Conservation (phyloP, 2,329 filamentous ascomycete genomes). For the Chaetomiaceae sp. region DNA sequence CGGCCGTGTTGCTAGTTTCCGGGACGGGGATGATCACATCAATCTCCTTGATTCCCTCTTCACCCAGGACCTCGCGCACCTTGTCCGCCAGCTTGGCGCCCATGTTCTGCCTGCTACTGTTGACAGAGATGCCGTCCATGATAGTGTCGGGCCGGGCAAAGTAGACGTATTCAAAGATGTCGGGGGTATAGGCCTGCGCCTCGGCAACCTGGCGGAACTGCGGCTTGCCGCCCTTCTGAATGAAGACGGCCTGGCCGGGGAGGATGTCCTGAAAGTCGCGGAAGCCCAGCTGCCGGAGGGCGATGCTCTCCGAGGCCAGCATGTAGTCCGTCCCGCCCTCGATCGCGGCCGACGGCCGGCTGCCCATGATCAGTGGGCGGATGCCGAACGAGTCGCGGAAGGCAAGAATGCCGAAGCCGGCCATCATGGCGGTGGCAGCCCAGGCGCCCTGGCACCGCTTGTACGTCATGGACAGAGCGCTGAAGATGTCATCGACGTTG, state of each 20-base stretch:
- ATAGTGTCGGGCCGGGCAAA: conserved; percentile 76
- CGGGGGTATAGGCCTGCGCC: conserved; percentile 68
- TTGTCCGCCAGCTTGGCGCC: conserved; percentile 73
- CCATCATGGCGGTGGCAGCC: conserved; percentile 81
- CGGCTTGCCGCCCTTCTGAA: conserved; percentile 70
- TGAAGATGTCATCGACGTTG: conserved; percentile 76
- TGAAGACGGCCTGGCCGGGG: conserved; percentile 81
- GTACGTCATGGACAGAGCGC: conserved; percentile 68
- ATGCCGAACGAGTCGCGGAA: conserved; percentile 80
- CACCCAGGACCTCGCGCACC: conserved; percentile 62
- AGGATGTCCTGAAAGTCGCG: conserved; percentile 69
- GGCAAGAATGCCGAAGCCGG: conserved; percentile 72
- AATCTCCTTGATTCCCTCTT: conserved; percentile 68
- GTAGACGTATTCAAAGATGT: conserved; percentile 87
- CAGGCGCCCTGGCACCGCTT: conserved; percentile 70
- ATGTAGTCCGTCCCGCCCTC: conserved; percentile 74
- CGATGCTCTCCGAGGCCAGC: conserved; percentile 85
- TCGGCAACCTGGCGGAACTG: conserved; percentile 71
- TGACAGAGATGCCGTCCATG: conserved; percentile 85
- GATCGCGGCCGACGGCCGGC: conserved; percentile 60
- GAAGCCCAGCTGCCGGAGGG: conserved; percentile 77
- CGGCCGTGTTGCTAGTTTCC: conserved; percentile 73
- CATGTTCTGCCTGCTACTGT: conserved; percentile 82
- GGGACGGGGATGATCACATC: conserved; percentile 78
- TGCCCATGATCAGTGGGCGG: conserved; percentile 75